phyloP scores from a whole-genome alignment of 164 flowering plant species.

The Tetracentron sinense region DNA sequence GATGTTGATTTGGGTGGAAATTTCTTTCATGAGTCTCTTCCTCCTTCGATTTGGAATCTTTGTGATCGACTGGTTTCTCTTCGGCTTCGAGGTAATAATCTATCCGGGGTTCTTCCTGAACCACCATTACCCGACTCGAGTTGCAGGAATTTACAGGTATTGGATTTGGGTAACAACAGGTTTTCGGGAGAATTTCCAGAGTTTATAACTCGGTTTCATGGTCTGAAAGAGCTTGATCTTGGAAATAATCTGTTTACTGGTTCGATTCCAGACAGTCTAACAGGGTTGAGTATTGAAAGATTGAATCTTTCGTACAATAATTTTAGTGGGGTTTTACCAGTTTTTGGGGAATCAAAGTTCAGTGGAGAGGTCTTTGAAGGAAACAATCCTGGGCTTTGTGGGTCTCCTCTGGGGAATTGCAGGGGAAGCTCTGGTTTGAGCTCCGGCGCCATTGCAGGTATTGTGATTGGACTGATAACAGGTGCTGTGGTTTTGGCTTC shows the following conservation, averaged over 20 bases:
- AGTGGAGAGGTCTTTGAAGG: constrained; percentile 58
- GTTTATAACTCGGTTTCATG: no score
- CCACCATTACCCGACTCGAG: constrained; percentile 65
- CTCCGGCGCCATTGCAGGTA: constrained; percentile 83
- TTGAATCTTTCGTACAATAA: constrained; percentile 50
- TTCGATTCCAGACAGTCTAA: constrained; percentile 29
- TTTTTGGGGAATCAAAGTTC: constrained; percentile 49
- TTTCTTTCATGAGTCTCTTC: constrained; percentile 49
- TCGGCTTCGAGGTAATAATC: constrained; percentile 55
- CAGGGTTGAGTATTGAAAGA: constrained; percentile 29
- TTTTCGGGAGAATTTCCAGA: constrained; percentile 36
- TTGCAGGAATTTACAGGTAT: constrained; percentile 32
- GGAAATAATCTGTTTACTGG: constrained; percentile 37
- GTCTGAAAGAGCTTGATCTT: constrained; percentile 42
- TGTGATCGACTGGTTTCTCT: constrained; percentile 70
- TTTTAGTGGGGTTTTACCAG: constrained; percentile 37
- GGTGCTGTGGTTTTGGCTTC: constrained; percentile 80
- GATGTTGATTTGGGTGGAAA: constrained; percentile 72
- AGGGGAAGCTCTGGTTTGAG: no score
- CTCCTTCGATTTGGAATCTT: constrained; percentile 89
- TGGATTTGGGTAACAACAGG: constrained; percentile 43
- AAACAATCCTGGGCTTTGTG: no score
- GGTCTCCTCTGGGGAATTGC: constrained; percentile 59
- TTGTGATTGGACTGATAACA: constrained; percentile 87
- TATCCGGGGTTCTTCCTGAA: constrained; percentile 64